phyloP scores from a whole-genome alignment of 108 stramenopile genomes.

The Discostella pseudostelligera region DNA sequence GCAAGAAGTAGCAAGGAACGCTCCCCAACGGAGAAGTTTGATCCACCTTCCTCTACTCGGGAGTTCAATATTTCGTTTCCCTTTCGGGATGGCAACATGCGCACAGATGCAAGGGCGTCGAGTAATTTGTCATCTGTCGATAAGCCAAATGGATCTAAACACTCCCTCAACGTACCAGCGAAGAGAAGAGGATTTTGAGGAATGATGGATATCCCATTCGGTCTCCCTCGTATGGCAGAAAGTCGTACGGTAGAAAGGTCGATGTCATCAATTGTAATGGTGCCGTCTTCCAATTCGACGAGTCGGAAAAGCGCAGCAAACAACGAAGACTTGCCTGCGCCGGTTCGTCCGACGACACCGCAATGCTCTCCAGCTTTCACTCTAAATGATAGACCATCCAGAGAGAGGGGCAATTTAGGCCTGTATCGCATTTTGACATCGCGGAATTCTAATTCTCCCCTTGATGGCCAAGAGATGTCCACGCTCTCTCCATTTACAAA shows the following conservation, averaged over 20 bases:
- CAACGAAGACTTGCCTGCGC: constrained; percentile 63
- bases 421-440: constrained; percentile 78
- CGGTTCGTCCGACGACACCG: constrained; percentile 78
- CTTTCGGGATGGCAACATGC: constrained; percentile 40
- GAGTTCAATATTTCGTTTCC: constrained; percentile 36
- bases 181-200: constrained; percentile 96
- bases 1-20: constrained; percentile 90
- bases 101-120: constrained; percentile 73
- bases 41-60: constrained; percentile 82
- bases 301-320: constrained; percentile 76
- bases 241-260: constrained; percentile 72
- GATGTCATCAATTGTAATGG: constrained; percentile 75
- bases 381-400: constrained; percentile 69
- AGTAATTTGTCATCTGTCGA: constrained; percentile 67
- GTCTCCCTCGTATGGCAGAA: constrained; percentile 75
- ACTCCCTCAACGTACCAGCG: constrained; percentile 87
- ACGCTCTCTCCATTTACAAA: constrained; percentile 32
- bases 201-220: constrained; percentile 81
- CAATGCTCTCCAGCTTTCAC: constrained; percentile 68
- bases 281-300: constrained; percentile 80
- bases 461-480: constrained; percentile 65
- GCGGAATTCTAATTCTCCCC: constrained; percentile 61
- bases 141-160: constrained; percentile 88
- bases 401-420: constrained; percentile 65
- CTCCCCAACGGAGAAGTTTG: constrained; percentile 89